Conservation (phyloP, 352 stramenopile species). For the Pythium grandisporangium region DNA sequence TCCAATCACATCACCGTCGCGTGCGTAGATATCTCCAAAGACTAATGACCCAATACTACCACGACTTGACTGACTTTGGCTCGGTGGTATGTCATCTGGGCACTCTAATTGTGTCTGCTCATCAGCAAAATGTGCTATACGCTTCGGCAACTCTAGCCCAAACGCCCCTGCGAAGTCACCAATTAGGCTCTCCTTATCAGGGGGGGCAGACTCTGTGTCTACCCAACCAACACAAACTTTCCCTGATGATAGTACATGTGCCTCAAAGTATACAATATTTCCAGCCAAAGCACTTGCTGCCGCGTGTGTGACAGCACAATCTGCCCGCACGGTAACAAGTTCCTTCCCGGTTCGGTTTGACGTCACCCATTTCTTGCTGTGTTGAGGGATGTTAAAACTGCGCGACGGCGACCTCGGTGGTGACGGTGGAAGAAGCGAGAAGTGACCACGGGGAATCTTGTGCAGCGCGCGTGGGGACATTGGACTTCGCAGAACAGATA, state of each 20-base stretch:
- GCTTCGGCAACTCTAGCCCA: conserved; percentile 33
- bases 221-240: conserved; percentile 46
- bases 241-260: conserved; percentile 30
- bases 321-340: conserved; percentile 22
- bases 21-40: conserved; percentile 36
- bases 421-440: conserved; percentile 17
- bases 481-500: too few species aligned
- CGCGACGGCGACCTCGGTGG: conserved; percentile 19
- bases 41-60: too few species aligned
- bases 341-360: conserved; percentile 39
- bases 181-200: conserved; percentile 16
- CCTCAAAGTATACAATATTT: conserved; percentile 43
- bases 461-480: conserved; percentile 16
- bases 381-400: conserved; percentile 15
- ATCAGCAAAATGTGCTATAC: conserved; percentile 20
- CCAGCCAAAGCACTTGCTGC: not conserved
- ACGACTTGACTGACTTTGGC: too few species aligned
- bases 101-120: too few species aligned
- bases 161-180: conserved; percentile 29
- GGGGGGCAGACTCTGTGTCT: not conserved
- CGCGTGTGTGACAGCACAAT: conserved; percentile 6
- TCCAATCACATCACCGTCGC: conserved; percentile 43
- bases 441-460: not conserved
- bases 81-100: too few species aligned
- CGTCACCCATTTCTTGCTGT: conserved; percentile 46